Base-by-base conservation (phyloP, 225 moss, liverwort and hornwort species). In the Physcomitrium patens region DNA sequence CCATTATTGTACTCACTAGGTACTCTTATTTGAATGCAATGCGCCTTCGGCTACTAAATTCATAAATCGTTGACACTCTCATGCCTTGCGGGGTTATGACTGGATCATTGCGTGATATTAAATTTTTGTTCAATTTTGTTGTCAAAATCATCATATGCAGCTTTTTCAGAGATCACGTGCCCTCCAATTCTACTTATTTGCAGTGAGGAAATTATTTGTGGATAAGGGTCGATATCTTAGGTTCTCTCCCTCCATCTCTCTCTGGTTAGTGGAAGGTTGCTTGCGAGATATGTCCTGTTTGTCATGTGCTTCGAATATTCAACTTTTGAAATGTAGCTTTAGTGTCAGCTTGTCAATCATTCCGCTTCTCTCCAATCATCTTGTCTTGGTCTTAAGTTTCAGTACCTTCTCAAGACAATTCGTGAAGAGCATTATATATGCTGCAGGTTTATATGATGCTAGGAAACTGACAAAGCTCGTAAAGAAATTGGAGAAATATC, bases 371-470 rank as follows among this genome's bases (percentile, higher is more conserved):
- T 47, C 14, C n/a, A 27, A 50, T 16, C 37, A 51, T 9, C 43
- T 56, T 12, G 2, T 68, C 57, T 63, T 10, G 45, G 16, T 58
- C 44, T 50, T 74, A 14, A 44, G 43, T 73, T 52, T 14, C 45
- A 20, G 27, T 37, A 67, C 37, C 68, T 63, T 72, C 55, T 56
- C 60, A 24, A 41, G 26, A 57, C 62, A 68, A 54, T 73, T 57
- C 51, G 24, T 71, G 53, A 16, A 44, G 73, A 73, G 23, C 74
- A 46, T 46, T 24, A 65, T 66, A 19, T 24, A 24, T 76, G 20
- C 56, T 80, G 63, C 81, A 95, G 90, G 89, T 89, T 52, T 89
- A 60, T 87, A 92, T 71, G 84, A 94, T 72, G 89, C 92, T 23
- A 93, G 83, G 66, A 78, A 79, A 52, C 80, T 91, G 68, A 66